Conservation (phyloP, 2,329 filamentous ascomycete species). For the Neonectria hederae region DNA sequence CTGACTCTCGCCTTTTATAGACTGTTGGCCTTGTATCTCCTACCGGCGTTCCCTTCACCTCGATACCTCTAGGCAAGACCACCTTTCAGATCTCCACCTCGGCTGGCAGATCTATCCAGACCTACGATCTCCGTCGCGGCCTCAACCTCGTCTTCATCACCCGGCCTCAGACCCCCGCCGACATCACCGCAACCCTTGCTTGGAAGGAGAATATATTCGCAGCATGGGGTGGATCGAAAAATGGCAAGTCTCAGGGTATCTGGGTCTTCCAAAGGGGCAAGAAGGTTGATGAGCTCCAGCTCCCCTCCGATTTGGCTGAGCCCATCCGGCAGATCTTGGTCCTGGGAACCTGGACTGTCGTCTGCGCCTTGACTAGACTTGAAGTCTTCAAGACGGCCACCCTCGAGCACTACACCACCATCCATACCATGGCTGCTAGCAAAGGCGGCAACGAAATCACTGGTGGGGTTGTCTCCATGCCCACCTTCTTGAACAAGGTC, state of each 20-base stretch:
- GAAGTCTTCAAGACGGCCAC: constrained; percentile 89
- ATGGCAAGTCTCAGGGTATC: constrained; percentile 70
- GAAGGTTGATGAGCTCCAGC: constrained; percentile 78
- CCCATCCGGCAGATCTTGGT: constrained; percentile 81
- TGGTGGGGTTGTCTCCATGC: constrained; percentile 85
- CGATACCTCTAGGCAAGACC: constrained; percentile 87
- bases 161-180: constrained; percentile 83
- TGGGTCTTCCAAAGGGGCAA: constrained; percentile 95
- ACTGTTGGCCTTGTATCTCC: constrained; percentile 94
- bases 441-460: constrained; percentile 75
- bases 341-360: constrained; percentile 92
- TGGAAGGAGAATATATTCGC: constrained; percentile 90
- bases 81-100: constrained; percentile 98
- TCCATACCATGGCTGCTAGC: constrained; percentile 67
- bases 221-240: constrained; percentile 79
- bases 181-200: constrained; percentile 86
- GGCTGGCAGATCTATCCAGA: constrained; percentile 88
- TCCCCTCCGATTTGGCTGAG: constrained; percentile 72
- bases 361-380: constrained; percentile 76
- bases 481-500: constrained; percentile 95
- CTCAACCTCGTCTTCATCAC: constrained; percentile 95
- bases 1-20: constrained; percentile 54
- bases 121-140: constrained; percentile 91
- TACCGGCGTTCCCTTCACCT: constrained; percentile 88
- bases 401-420: constrained; percentile 89